A percentile compares a stretch with the other conserved stretches of the same genome.
These are phyloP conservation scores for Aurantiochytrium sp. DNA, from an alignment of 108 stramenopile genomes.

Conservation along the genomic window DNA sequence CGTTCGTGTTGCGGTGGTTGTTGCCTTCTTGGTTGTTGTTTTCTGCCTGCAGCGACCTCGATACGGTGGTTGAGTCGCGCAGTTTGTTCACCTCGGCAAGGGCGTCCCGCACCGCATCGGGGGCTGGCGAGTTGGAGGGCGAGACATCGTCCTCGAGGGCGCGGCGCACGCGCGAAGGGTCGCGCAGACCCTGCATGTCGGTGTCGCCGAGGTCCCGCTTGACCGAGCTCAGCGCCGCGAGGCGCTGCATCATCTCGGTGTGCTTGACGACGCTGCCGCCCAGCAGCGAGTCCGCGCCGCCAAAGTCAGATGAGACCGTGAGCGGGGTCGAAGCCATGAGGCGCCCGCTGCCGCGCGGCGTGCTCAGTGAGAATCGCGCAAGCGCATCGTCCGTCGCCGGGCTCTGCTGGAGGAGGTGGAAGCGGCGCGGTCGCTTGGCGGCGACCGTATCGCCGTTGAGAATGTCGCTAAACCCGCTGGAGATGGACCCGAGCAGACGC, in stretches of 20 bases:
- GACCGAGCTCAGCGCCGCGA: not conserved
- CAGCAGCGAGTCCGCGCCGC: not conserved
- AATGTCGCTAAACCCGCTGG: no score
- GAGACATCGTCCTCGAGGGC: not conserved
- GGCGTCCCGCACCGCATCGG: no score
- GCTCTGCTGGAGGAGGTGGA: not conserved
- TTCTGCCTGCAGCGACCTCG: no score
- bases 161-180: not conserved
- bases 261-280: not conserved
- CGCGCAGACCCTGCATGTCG: not conserved
- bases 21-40: no score
- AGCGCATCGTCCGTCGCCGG: not conserved
- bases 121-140: no score
- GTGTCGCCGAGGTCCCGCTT: not conserved
- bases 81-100: no score
- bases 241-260: not conserved
- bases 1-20: no score
- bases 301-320: not conserved
- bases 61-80: no score
- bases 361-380: not conserved
- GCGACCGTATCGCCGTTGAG: not conserved
- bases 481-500: no score
- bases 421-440: not conserved
- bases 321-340: not conserved
- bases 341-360: not conserved